Base-by-base conservation (phyloP, 352 stramenopile genomes). In the Phytophthora syringae region DNA sequence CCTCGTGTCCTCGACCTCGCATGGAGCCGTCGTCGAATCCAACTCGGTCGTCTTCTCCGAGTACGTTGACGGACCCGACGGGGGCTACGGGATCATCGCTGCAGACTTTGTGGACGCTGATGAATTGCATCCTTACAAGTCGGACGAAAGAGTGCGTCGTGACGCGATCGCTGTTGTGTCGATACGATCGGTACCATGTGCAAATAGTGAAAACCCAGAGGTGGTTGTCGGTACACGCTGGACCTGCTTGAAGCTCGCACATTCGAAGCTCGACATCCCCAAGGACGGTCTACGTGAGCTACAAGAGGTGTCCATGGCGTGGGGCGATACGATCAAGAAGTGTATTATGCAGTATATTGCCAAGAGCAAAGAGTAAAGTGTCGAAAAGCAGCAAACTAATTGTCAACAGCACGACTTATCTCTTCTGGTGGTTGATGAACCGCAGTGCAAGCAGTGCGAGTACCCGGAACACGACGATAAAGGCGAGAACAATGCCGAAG, bases 71-170 rank as follows among this genome's bases (percentile, higher is more conserved):
- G 42, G 22, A 5, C 34, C 20, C 36, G 16, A 48, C 13, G 34
- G 56, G 18, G 11, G 48, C 16, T 63, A 63, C 11, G 56, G 64
- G 7, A 44, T 65, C 20, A 61, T 67, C 27, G 18, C 30, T 10
- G 24, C 39, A 16, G 64, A 71, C 3, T 81, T 72, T 24, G 75
- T 86, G 7, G 67, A 86, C 22, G 50, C 54, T 20, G 77, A 86
- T 52, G 74, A 75, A 4, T 39, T 84, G 36, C 66, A 80, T 18
- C 74, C 77, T n/a, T 83, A 82, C 48, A 51, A 40, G 0, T 61
- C 62, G 1, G 13, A 22, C 4, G 63, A 82, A 51, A 60, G 64
- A 5, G 32, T 75, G 10, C 51, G 68, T 21, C 68, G 74, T 53
- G 77, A 85, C 39, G 52, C 60, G 16, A 80, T 61, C 11, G 67